Percentiles rank a stretch among this genome's conserved stretches.
Evolutionary conservation across 2,329 filamentous ascomycete genomes (phyloP).

Genomic region (Colletotrichum musicola): DNA sequence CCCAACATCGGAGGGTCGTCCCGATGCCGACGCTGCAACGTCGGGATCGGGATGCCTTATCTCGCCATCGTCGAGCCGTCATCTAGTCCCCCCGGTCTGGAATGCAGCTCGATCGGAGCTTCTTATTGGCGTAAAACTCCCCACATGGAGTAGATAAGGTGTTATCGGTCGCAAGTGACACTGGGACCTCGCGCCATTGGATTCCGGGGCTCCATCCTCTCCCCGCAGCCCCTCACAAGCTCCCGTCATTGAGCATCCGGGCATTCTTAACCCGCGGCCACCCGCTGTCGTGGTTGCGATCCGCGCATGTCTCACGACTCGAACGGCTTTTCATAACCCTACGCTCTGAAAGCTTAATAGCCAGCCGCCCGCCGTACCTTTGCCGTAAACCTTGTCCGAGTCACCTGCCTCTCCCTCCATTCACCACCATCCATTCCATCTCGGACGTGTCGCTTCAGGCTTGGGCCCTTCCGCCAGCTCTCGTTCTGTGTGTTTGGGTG

Average conservation of each 20-base stretch:
- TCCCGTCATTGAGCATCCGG: constrained; percentile 9
- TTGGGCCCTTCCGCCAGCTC: not conserved
- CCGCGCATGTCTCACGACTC: constrained; percentile 26
- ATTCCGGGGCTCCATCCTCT: not conserved
- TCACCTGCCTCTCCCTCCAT: constrained; percentile 5
- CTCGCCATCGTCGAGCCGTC: constrained; percentile 15
- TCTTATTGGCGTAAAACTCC: constrained; percentile 27
- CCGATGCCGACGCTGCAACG: constrained; percentile 22
- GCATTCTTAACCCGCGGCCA: constrained; percentile 35
- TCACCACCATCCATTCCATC: not conserved
- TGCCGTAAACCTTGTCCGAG: not conserved
- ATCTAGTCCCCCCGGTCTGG: constrained; percentile 3
- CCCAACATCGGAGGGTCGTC: constrained; percentile 10
- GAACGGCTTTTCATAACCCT: constrained; percentile 18
- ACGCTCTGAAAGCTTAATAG: constrained; percentile 25
- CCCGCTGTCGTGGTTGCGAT: constrained; percentile 17
- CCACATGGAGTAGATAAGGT: constrained; percentile 30
- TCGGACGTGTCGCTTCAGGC: not conserved
- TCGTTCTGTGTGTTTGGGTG: not conserved
- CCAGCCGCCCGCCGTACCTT: constrained; percentile 11
- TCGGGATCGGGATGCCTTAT: constrained; percentile 32
- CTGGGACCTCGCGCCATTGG: constrained; percentile 28
- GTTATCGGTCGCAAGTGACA: constrained; percentile 14
- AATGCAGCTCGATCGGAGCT: constrained; percentile 9
- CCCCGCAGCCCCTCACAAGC: constrained; percentile 34